These are phyloP conservation scores for Kuraishia hungarica DNA, from an alignment of 805 yeast genomes.

Conservation along the genomic window DNA sequence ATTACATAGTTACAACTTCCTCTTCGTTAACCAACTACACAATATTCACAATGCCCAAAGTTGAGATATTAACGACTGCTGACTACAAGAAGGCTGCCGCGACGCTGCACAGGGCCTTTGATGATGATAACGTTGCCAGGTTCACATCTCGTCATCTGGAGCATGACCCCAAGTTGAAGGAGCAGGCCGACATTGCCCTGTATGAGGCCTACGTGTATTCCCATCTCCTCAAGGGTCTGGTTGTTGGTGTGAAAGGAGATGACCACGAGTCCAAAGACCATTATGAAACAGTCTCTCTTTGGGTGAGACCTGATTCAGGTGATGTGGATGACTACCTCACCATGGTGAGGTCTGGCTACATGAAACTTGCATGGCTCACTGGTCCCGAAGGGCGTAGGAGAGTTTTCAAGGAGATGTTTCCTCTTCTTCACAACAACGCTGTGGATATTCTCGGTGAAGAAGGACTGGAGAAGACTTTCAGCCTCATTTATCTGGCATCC, in stretches of 20 bases:
- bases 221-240: conserved; percentile 41
- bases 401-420: conserved; percentile 41
- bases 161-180: conserved; percentile 19
- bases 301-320: conserved; percentile 38
- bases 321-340: conserved; percentile 38
- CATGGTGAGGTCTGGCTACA: conserved; percentile 44
- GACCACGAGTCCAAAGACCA: conserved; percentile 18
- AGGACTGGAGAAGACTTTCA: conserved; percentile 25
- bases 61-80: conserved; percentile 18
- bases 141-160: conserved; percentile 23
- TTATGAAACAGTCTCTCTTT: conserved; percentile 47
- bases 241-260: conserved; percentile 39
- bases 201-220: conserved; percentile 44
- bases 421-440: conserved; percentile 39
- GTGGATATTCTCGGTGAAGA: conserved; percentile 36
- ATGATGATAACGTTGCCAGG: conserved; percentile 23
- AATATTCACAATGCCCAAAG: conserved; percentile 7
- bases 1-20: not conserved
- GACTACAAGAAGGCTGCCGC: conserved; percentile 26
- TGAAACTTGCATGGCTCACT: conserved; percentile 38
- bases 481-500: conserved; percentile 39
- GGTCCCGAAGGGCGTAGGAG: conserved; percentile 40
- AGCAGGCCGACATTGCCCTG: conserved; percentile 28
- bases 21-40: not conserved
- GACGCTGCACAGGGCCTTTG: conserved; percentile 24